Percentiles rank a stretch among this genome's conserved stretches.
phyloP scores from a whole-genome alignment of 305 asterid genomes.

The Fraxinus velutina region DNA sequence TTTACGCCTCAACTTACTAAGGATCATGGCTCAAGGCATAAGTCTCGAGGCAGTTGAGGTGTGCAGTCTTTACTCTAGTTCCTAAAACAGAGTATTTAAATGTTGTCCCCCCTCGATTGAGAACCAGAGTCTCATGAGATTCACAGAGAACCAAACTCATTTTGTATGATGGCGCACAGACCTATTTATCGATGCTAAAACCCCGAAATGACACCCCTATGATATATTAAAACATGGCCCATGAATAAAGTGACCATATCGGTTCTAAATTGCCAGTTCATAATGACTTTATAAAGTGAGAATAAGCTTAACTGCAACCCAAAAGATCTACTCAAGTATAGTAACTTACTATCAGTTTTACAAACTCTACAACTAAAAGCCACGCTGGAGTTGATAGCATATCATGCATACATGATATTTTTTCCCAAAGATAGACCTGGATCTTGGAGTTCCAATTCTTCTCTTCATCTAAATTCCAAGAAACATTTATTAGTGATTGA shows the following conservation, averaged over 20 bases:
- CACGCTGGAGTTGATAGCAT: neutral
- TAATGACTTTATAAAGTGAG: neutral
- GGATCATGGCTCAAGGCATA: neutral
- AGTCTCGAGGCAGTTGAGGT: neutral
- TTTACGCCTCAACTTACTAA: neutral
- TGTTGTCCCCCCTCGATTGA: neutral
- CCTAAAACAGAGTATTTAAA: neutral
- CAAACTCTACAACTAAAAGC: neutral
- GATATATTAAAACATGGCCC: neutral
- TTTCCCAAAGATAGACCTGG: neutral
- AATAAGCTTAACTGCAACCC: neutral
- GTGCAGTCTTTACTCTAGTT: neutral
- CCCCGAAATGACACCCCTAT: neutral
- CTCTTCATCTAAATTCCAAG: neutral
- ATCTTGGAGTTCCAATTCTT: neutral
- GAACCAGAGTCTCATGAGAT: neutral
- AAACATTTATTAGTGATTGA: neutral
- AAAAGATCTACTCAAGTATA: neutral
- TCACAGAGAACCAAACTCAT: neutral
- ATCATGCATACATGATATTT: neutral
- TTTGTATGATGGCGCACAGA: neutral
- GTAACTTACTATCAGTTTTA: neutral
- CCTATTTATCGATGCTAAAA: neutral
- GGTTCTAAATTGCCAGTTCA: neutral
- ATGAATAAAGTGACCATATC: neutral